phyloP scores from a whole-genome alignment of 352 stramenopile species.

The Phytopythium sindhum region DNA sequence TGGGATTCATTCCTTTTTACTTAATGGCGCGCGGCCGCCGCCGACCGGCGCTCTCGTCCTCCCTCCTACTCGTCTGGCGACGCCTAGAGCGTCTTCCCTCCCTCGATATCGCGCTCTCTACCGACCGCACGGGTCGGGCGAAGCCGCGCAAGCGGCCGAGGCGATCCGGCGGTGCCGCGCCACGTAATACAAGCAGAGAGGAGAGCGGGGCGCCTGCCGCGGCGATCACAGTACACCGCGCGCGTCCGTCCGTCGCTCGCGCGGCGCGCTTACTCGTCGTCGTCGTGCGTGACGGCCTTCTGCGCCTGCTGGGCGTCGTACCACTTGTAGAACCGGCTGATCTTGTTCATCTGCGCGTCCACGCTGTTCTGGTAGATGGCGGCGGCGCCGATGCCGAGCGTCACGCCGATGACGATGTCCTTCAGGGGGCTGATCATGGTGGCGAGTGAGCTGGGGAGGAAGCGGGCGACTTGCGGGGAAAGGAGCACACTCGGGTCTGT shows the following conservation, averaged over 20 bases:
- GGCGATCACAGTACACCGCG: neutral
- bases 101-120: neutral
- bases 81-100: neutral
- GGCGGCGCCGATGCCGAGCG: conserved; percentile 50
- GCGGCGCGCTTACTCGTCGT: conserved; percentile 30
- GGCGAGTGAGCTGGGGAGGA: conserved; percentile 20
- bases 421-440: conserved; percentile 80
- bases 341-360: conserved; percentile 68
- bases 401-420: conserved; percentile 76
- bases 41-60: neutral
- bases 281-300: conserved; percentile 41
- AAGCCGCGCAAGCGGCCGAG: neutral
- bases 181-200: neutral
- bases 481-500: conserved; percentile 12
- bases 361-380: conserved; percentile 68
- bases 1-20: conserved; percentile 4
- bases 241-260: neutral
- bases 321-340: conserved; percentile 80
- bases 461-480: conserved; percentile 30
- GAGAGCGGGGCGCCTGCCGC: neutral
- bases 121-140: neutral
- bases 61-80: neutral
- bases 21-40: conserved; percentile 4
- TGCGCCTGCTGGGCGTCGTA: conserved; percentile 70
- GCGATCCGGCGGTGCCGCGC: neutral